Conservation (phyloP, 768 basidiomycete species). For the Pisolithus orientalis region DNA sequence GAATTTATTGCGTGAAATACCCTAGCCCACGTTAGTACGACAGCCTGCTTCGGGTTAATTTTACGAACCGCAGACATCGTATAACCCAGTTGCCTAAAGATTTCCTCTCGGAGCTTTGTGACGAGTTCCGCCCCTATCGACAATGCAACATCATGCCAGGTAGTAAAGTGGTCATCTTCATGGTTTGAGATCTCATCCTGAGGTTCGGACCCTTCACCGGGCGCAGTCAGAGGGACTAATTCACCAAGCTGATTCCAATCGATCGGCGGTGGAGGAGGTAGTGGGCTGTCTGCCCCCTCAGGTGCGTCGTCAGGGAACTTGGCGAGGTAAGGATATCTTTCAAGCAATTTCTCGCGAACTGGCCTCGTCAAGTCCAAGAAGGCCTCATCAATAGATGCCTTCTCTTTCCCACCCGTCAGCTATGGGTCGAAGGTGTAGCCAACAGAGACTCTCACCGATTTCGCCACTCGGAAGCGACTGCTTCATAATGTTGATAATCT, state of each 20-base stretch:
- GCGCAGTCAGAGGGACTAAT: constrained; percentile 50
- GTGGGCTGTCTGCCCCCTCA: constrained; percentile 64
- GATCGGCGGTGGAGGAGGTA: constrained; percentile 67
- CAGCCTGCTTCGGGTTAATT: neutral
- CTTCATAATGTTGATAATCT: constrained; percentile 79
- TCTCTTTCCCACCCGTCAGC: constrained; percentile 48
- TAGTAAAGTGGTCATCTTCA: constrained; percentile 33
- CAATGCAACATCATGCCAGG: constrained; percentile 92
- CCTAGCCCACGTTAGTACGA: constrained; percentile 37
- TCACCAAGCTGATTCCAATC: constrained; percentile 56
- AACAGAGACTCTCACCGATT: constrained; percentile 49
- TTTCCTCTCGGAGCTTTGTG: constrained; percentile 61
- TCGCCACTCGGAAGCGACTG: constrained; percentile 73
- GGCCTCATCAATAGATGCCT: constrained; percentile 96
- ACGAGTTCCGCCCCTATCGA: constrained; percentile 87
- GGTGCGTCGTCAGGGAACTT: constrained; percentile 63
- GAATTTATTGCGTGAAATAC: constrained; percentile 90
- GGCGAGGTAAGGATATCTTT: constrained; percentile 71
- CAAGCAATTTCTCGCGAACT: constrained; percentile 68
- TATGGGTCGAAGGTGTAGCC: neutral
- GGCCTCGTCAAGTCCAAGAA: constrained; percentile 88
- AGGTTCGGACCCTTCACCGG: constrained; percentile 14
- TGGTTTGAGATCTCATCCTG: constrained; percentile 6
- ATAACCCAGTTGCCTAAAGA: constrained; percentile 72
- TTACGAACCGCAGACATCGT: constrained; percentile 83